A percentile compares a stretch with the other conserved stretches of the same genome.
These are phyloP conservation scores for apple (Malus domestica) DNA, from an alignment of 306 rosid species.

Conservation along the genomic window DNA sequence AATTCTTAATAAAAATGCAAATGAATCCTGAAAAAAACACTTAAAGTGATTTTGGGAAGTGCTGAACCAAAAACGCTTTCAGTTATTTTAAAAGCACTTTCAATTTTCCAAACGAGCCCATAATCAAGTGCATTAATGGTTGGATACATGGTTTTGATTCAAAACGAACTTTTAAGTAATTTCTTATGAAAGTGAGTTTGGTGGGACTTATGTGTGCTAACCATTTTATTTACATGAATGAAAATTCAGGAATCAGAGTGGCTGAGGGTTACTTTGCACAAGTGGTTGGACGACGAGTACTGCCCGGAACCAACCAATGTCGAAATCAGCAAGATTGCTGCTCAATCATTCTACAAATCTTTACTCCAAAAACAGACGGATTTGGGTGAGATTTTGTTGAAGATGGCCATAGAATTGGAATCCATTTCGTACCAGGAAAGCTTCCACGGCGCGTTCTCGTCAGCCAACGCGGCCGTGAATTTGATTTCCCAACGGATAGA, in stretches of 20 bases:
- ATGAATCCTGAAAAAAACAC: accelerated
- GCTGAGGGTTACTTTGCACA: slow-evolving; percentile 70
- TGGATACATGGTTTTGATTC: no score
- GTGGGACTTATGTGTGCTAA: no score
- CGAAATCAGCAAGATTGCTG: slow-evolving; percentile 87
- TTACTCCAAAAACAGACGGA: slow-evolving; percentile 59
- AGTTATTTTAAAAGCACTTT: no score
- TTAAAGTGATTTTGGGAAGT: no score
- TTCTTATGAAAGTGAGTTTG: no score
- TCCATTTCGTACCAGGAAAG: slow-evolving; percentile 83
- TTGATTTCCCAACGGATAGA: slow-evolving; percentile 65
- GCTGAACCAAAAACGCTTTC: no score
- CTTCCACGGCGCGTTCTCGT: slow-evolving; percentile 88
- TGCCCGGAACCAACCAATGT: slow-evolving; percentile 86
- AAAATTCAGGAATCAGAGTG: slow-evolving; percentile 77
- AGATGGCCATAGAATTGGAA: slow-evolving; percentile 60
- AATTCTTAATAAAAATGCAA: no score
- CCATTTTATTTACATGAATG: neutral
- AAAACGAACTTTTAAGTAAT: no score
- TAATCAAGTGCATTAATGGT: no score
- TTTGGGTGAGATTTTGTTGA: slow-evolving; percentile 70
- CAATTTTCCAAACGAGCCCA: no score
- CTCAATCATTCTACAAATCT: slow-evolving; percentile 58
- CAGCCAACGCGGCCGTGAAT: slow-evolving; percentile 90
- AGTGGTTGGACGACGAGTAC: slow-evolving; percentile 95